Evolutionary conservation across 768 basidiomycete species (phyloP).

Genomic region (Phylloporus arenicola): DNA sequence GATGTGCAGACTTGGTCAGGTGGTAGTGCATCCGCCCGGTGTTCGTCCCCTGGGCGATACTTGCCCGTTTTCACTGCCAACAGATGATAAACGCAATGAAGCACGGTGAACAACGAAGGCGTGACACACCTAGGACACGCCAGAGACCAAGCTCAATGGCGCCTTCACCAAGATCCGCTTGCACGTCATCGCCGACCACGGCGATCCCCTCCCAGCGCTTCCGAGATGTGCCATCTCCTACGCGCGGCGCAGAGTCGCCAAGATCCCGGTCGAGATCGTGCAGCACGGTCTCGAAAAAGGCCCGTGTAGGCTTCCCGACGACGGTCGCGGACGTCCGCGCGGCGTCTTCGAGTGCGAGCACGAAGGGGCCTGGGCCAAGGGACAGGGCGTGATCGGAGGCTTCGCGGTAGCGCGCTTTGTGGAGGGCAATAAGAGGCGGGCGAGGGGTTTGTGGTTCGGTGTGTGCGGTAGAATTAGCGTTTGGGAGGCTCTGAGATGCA

Average conservation of each 20-base stretch:
- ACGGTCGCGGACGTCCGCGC: slow-evolving; percentile 42
- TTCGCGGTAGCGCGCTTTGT: slow-evolving; percentile 51
- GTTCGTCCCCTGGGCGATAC: slow-evolving; percentile 58
- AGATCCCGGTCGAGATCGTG: slow-evolving; percentile 32
- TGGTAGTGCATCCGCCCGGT: slow-evolving; percentile 29
- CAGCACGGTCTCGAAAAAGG: slow-evolving; percentile 58
- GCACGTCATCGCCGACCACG: slow-evolving; percentile 64
- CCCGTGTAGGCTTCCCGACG: slow-evolving; percentile 58
- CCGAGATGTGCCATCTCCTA: background rate
- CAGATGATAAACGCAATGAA: background rate
- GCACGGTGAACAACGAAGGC: background rate
- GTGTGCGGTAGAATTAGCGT: background rate
- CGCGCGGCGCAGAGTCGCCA: background rate
- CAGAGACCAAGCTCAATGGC: slow-evolving; percentile 55
- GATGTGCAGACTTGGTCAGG: slow-evolving; percentile 52
- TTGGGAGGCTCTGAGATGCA: background rate
- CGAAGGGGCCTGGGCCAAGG: slow-evolving; percentile 68
- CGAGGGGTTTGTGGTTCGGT: background rate
- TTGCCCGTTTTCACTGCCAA: slow-evolving; percentile 60
- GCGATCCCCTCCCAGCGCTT: slow-evolving; percentile 26
- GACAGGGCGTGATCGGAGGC: slow-evolving; percentile 45
- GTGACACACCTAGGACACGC: slow-evolving; percentile 53
- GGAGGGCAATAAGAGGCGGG: slow-evolving; percentile 51
- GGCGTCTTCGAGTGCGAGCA: slow-evolving; percentile 56
- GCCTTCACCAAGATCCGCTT: slow-evolving; percentile 59